phyloP scores from a whole-genome alignment of 768 basidiomycete species.

The Guyanaporus albipodus region DNA sequence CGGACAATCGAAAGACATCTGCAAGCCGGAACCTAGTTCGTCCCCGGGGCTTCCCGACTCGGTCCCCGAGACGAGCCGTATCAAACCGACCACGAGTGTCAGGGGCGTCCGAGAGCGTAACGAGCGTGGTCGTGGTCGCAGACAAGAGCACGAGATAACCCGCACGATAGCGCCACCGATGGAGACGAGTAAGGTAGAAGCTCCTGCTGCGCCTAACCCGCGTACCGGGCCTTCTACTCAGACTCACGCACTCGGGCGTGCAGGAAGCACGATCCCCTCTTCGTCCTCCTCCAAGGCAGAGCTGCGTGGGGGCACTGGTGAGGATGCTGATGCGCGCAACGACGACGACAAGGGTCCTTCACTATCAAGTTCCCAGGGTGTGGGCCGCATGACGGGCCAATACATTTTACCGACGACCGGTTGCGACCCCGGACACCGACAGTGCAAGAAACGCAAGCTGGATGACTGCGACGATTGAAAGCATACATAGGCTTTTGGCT shows the following conservation, averaged over 20 bases:
- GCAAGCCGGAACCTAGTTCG: background rate
- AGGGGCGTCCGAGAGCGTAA: background rate
- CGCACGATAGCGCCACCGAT: too few relatives aligned
- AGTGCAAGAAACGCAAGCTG: slow-evolving; percentile 25
- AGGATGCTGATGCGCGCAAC: background rate
- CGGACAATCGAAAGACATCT: background rate
- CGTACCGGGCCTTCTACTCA: background rate
- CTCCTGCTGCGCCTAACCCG: background rate
- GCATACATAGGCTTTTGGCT: background rate
- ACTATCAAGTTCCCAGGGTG: too few relatives aligned
- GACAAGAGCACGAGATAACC: background rate
- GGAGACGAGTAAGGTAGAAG: background rate
- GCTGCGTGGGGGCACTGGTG: background rate
- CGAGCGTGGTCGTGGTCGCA: background rate
- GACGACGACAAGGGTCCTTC: too few relatives aligned
- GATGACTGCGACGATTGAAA: slow-evolving; percentile 4
- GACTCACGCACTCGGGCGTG: background rate
- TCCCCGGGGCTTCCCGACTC: too few relatives aligned
- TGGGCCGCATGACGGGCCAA: too few relatives aligned
- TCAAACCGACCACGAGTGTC: background rate
- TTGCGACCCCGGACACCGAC: slow-evolving; percentile 5
- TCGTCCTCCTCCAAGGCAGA: background rate
- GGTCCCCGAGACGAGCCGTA: background rate
- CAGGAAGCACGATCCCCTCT: background rate
- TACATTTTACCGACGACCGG: too few relatives aligned